Conservation (phyloP, 805 yeast species). For the Torulaspora indica region DNA sequence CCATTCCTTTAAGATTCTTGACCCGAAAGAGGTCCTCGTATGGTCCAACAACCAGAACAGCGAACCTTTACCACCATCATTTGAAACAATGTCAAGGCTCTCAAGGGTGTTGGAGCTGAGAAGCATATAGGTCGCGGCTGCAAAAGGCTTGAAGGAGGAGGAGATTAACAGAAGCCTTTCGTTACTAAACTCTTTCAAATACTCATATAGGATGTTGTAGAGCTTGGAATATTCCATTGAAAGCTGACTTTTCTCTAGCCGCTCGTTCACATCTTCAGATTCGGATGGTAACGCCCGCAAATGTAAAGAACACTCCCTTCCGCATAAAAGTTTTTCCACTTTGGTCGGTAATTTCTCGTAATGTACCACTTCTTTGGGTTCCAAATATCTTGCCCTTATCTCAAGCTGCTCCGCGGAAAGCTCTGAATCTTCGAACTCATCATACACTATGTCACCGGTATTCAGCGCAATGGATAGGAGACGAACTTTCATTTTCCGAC, state of each 20-base stretch:
- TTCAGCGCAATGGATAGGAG: constrained; percentile 54
- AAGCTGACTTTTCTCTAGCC: constrained; percentile 28
- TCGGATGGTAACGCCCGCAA: constrained; percentile 32
- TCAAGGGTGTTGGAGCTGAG: constrained; percentile 61
- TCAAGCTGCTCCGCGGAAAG: constrained; percentile 56
- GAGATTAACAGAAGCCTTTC: constrained; percentile 50
- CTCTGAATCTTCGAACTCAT: constrained; percentile 58
- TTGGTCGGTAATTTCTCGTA: constrained; percentile 9
- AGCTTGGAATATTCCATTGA: constrained; percentile 24
- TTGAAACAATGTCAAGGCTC: constrained; percentile 74
- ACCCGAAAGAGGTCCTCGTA: constrained; percentile 75
- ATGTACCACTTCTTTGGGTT: constrained; percentile 67
- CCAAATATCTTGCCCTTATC: constrained; percentile 66
- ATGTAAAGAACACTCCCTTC: constrained; percentile 36
- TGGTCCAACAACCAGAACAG: constrained; percentile 76
- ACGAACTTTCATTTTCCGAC: background rate
- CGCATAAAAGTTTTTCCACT: constrained; percentile 12
- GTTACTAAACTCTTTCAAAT: constrained; percentile 61
- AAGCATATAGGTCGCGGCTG: constrained; percentile 42
- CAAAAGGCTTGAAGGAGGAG: constrained; percentile 50
- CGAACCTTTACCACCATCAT: constrained; percentile 56
- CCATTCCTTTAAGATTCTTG: constrained; percentile 66
- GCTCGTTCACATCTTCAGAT: background rate
- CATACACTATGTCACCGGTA: constrained; percentile 76
- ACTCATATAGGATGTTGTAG: constrained; percentile 45